A percentile compares a stretch with the other conserved stretches of the same genome.
These are phyloP conservation scores for Colletotrichum euphorbiae DNA, from an alignment of 2,329 filamentous ascomycete genomes.

Conservation along the genomic window DNA sequence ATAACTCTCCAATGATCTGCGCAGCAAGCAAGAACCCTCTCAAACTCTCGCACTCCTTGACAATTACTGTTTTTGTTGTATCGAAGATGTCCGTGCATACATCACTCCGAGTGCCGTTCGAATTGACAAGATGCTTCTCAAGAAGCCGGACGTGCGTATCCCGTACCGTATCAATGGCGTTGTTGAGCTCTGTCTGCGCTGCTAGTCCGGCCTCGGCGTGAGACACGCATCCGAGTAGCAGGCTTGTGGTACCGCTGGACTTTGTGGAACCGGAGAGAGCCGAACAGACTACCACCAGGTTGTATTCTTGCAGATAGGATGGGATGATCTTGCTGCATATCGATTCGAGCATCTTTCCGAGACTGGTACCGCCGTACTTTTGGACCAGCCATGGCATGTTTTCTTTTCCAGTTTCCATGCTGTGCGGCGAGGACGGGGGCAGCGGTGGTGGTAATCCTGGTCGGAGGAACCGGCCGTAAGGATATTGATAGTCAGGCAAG, in stretches of 20 bases:
- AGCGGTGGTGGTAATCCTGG: background rate
- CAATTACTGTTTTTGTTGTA: conserved; percentile 73
- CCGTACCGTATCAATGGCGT: conserved; percentile 26
- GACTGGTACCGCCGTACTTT: conserved; percentile 95
- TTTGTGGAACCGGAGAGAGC: conserved; percentile 95
- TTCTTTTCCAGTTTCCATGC: conserved; percentile 46
- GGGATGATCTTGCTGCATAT: conserved; percentile 50
- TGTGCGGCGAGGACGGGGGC: conserved; percentile 1
- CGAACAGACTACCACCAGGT: conserved; percentile 93
- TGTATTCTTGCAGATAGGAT: conserved; percentile 60
- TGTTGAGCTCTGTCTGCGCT: conserved; percentile 29
- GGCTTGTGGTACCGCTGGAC: conserved; percentile 92
- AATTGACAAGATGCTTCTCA: conserved; percentile 67
- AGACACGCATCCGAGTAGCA: conserved; percentile 59
- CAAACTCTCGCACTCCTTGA: conserved; percentile 81
- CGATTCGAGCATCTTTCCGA: conserved; percentile 89
- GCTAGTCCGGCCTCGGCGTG: conserved; percentile 55
- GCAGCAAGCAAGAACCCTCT: conserved; percentile 76
- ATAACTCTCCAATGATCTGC: conserved; percentile 78
- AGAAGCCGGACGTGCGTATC: conserved; percentile 23
- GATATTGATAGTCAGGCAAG: background rate
- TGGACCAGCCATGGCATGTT: conserved; percentile 82
- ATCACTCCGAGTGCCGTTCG: conserved; percentile 79
- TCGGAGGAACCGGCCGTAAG: background rate
- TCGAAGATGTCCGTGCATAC: conserved; percentile 85